Conservation (phyloP, 2,329 filamentous ascomycete species). For the Cryphonectria japonica region DNA sequence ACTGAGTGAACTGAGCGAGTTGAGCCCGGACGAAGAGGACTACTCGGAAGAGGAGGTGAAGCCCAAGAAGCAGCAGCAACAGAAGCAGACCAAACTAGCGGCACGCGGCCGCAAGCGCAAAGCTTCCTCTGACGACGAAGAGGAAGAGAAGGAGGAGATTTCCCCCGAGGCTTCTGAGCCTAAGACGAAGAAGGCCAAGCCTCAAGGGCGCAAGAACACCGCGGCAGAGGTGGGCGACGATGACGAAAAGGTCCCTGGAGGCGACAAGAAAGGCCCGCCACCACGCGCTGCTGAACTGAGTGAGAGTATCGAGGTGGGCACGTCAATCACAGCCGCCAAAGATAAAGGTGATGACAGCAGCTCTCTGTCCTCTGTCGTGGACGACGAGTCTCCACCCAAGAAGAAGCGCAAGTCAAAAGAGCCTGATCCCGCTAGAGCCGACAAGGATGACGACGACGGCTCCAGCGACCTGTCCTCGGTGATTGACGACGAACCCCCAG, state of each 20-base stretch:
- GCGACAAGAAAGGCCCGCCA: constrained; percentile 29
- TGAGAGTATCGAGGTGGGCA: constrained; percentile 8
- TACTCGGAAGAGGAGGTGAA: constrained; percentile 39
- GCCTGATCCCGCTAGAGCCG: constrained; percentile 31
- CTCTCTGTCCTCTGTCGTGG: constrained; percentile 68
- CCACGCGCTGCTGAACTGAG: constrained; percentile 11
- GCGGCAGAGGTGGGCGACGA: constrained; percentile 39
- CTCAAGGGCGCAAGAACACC: constrained; percentile 30
- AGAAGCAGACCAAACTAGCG: constrained; percentile 28
- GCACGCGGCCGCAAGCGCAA: constrained; percentile 33
- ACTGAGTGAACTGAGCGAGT: constrained; percentile 26
- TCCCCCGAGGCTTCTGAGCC: constrained; percentile 34
- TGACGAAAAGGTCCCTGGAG: constrained; percentile 32
- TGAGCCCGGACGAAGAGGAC: constrained; percentile 36
- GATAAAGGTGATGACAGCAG: constrained; percentile 46
- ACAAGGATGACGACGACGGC: constrained; percentile 43
- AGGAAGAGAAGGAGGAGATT: constrained; percentile 26
- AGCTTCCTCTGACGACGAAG: constrained; percentile 32
- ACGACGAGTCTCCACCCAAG: constrained; percentile 70
- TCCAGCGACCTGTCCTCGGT: constrained; percentile 74
- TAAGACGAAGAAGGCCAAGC: constrained; percentile 30
- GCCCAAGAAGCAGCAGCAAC: constrained; percentile 30
- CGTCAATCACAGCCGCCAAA: not conserved
- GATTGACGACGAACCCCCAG: constrained; percentile 77
- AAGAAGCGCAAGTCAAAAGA: constrained; percentile 33